Evolutionary conservation across 2,329 filamentous ascomycete species (phyloP).

Genomic region (Monosporascus sp.): DNA sequence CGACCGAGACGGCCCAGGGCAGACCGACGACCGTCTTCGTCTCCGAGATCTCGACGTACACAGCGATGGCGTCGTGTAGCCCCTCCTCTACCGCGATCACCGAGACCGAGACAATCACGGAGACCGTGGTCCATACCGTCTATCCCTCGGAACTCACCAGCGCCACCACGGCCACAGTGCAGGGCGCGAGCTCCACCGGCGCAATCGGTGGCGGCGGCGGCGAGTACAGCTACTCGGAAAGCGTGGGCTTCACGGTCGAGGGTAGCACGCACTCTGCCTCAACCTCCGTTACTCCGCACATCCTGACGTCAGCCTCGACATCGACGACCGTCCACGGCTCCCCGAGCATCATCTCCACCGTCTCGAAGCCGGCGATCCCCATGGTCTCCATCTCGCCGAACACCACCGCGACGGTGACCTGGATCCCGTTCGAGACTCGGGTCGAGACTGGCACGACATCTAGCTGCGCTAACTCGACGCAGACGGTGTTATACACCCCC

Average conservation of each 20-base stretch:
- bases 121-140: neutral
- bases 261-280: neutral
- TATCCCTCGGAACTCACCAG: neutral
- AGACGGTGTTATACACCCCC: too few species aligned
- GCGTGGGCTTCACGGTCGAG: neutral
- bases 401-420: conserved; percentile 1
- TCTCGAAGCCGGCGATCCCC: neutral
- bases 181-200: neutral
- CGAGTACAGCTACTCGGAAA: too few species aligned
- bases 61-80: neutral
- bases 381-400: conserved; percentile 1
- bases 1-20: neutral
- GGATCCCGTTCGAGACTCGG: too few species aligned
- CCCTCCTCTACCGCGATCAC: neutral
- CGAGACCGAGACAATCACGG: conserved; percentile 1
- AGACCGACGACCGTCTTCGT: neutral
- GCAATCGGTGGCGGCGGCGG: too few species aligned
- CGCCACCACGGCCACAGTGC: neutral
- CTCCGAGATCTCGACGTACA: neutral
- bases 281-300: neutral
- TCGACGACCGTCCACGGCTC: neutral
- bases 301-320: neutral
- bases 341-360: neutral
- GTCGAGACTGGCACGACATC: too few species aligned
- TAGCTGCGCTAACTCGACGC: too few species aligned